A percentile compares a stretch with the other conserved stretches of the same genome.
Evolutionary conservation across 2,329 filamentous ascomycete species (phyloP).

Genomic region (Stachybotrys elegans): DNA sequence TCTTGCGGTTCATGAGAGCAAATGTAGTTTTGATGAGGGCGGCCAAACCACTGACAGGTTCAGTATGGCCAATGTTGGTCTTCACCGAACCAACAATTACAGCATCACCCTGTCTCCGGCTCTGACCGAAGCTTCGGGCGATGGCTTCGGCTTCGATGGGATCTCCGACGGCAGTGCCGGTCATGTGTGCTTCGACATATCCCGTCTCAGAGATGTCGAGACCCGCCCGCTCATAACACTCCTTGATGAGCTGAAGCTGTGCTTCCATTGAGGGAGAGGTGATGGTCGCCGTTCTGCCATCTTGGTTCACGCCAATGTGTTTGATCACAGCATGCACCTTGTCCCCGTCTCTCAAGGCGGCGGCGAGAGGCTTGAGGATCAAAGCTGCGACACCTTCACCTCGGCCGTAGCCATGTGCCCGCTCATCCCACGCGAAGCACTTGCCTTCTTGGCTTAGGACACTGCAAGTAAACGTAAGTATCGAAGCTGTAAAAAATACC

Average conservation of each 20-base stretch:
- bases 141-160: neutral
- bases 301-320: neutral
- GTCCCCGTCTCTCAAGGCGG: conserved; percentile 46
- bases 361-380: conserved; percentile 44
- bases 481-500: conserved; percentile 7
- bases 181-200: neutral
- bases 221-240: neutral
- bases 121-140: neutral
- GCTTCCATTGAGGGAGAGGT: neutral
- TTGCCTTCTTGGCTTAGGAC: conserved; percentile 14
- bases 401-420: conserved; percentile 45
- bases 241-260: neutral
- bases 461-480: conserved; percentile 6
- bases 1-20: neutral
- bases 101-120: neutral
- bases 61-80: conserved; percentile 19
- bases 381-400: conserved; percentile 50
- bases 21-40: conserved; percentile 1
- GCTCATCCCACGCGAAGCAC: conserved; percentile 23
- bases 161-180: neutral
- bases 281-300: neutral
- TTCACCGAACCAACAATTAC: conserved; percentile 12
- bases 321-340: conserved; percentile 34
- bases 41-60: neutral
- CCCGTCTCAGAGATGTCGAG: neutral